Base-by-base conservation (phyloP, 2,329 filamentous ascomycete species). In the Penicillium sp. region DNA sequence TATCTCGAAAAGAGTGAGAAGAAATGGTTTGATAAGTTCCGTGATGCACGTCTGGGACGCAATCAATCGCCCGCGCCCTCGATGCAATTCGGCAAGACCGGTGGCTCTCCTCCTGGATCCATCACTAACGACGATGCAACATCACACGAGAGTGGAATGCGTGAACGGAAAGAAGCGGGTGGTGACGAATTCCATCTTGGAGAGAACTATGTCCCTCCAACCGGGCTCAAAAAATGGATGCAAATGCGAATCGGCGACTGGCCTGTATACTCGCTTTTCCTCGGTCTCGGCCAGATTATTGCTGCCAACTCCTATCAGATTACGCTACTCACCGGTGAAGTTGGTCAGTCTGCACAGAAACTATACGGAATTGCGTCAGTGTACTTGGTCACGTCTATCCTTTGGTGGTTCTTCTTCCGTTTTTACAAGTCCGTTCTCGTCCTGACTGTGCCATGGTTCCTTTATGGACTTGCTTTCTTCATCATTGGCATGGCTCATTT, bases 301-400 rank as follows among this genome's bases (percentile, higher is more conserved):
- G 76, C 79, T 1, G 75, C 77, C 39, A 82, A 80, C 59, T 81
- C 77, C 0, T 82, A 82, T 59, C 80, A 83, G 54, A 77, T 83
- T 52, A 80, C 78, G 0, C 68, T 84, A n/a, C 68, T 84, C 13
- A 79, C 77, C 0, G 80, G 79, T 12, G 73, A 79, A 48, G 68
- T 77, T 13, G 78, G 76, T 38, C 70, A 82, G 55, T 71, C 72
- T 2, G 74, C 77, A 3, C 59, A 64, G 20, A 76, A 79, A 51
- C 65, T 82, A 0, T 82, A 82, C 58, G 68, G 71, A 32, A 74
- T 80, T 23, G 77, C 77, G 0, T 71, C 67, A 6, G 74, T 79
- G 14, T 82, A 82, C 50, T 65, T 79, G 4, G 63, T 66, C 16
- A 71, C 74, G 3, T 80, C 77, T 0, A 60, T 77, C 8, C 44